These are phyloP conservation scores for Annona squamosa DNA, from an alignment of 164 flowering plant genomes.

Conservation along the genomic window DNA sequence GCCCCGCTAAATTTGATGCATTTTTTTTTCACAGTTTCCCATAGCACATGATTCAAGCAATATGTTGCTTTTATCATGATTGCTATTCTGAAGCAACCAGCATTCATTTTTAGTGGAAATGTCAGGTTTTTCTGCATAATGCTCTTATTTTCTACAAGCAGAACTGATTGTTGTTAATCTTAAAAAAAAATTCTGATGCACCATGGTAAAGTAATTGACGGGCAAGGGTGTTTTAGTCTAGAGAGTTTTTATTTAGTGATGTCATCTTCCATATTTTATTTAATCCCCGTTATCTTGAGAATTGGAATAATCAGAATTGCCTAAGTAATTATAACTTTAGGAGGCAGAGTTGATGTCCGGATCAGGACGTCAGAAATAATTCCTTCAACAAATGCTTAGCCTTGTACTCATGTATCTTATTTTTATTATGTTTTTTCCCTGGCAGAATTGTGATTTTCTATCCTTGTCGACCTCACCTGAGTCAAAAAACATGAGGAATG, in stretches of 20 bases:
- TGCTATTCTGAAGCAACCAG: neutral
- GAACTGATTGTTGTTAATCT: neutral
- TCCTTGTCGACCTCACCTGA: conserved; percentile 37
- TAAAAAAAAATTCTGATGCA: neutral
- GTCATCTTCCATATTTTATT: too few relatives aligned
- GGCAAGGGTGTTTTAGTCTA: neutral
- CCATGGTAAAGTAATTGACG: neutral
- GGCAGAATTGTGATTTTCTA: conserved; percentile 49
- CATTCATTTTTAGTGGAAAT: neutral
- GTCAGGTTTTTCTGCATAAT: neutral
- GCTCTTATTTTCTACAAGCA: neutral
- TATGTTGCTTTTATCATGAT: neutral
- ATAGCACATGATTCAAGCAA: neutral
- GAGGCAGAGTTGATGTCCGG: neutral
- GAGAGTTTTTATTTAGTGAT: neutral
- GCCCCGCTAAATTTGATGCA: neutral
- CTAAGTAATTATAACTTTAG: too few relatives aligned
- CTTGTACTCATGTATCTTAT: conserved; percentile 11
- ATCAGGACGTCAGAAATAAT: neutral
- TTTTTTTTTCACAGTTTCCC: too few relatives aligned
- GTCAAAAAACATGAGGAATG: conserved; percentile 10
- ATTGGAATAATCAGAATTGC: too few relatives aligned
- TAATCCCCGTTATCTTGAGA: too few relatives aligned
- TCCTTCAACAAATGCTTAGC: neutral
- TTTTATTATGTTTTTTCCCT: too few relatives aligned